These are phyloP conservation scores for Trichoderma pleuroti DNA, from an alignment of 2,329 filamentous ascomycete species.

Conservation along the genomic window DNA sequence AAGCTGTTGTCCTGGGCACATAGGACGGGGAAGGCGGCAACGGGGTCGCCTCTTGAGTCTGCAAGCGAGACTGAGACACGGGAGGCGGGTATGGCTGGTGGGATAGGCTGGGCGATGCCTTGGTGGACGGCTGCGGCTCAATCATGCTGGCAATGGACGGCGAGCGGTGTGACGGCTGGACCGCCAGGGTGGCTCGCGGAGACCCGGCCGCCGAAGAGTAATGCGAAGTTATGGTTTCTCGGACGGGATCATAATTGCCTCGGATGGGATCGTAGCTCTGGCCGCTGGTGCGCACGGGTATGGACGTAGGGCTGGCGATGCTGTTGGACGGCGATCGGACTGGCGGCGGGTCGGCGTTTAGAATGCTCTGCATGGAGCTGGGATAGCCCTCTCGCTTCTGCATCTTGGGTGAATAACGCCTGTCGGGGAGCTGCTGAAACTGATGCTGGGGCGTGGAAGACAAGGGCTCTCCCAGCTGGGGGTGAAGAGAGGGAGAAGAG, in stretches of 20 bases:
- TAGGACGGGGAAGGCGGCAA: conserved; percentile 44
- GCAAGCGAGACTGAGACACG: conserved; percentile 31
- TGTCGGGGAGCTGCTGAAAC: conserved; percentile 28
- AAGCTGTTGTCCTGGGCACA: conserved; percentile 30
- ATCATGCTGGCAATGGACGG: conserved; percentile 90
- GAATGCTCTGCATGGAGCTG: conserved; percentile 53
- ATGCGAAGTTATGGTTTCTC: conserved; percentile 57
- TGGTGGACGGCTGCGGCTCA: conserved; percentile 47
- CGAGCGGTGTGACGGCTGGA: conserved; percentile 49
- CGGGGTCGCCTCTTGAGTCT: conserved; percentile 34
- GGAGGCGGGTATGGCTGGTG: conserved; percentile 29
- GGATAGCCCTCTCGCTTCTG: conserved; percentile 51
- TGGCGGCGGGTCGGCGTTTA: conserved; percentile 50
- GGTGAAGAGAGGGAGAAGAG: conserved; percentile 26
- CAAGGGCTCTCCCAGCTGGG: conserved; percentile 17
- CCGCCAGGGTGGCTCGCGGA: conserved; percentile 39
- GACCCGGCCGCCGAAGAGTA: conserved; percentile 46
- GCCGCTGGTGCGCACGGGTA: conserved; percentile 61
- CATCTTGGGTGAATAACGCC: conserved; percentile 43
- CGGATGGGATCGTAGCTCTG: conserved; percentile 89
- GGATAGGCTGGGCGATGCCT: conserved; percentile 30
- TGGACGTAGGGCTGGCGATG: conserved; percentile 38
- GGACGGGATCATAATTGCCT: conserved; percentile 64
- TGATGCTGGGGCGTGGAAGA: conserved; percentile 26
- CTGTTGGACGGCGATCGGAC: conserved; percentile 36